phyloP scores from a whole-genome alignment of 768 basidiomycete species.

The Rhizopogon salebrosus region DNA sequence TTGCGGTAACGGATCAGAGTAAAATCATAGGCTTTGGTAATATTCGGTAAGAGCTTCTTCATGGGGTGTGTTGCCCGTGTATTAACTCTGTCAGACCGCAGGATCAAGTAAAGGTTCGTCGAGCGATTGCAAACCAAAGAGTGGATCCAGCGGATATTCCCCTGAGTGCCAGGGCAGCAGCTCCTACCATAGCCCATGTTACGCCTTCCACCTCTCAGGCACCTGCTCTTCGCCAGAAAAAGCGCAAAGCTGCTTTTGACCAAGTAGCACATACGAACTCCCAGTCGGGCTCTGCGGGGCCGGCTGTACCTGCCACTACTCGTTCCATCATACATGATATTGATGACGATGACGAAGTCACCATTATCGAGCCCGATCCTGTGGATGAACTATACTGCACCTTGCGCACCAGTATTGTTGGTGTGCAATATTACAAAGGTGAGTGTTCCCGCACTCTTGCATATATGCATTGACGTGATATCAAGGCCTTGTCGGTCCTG shows the following conservation, averaged over 20 bases:
- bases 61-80: background rate
- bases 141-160: slow-evolving; percentile 60
- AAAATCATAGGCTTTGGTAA: slow-evolving; percentile 44
- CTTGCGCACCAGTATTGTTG: slow-evolving; percentile 62
- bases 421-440: slow-evolving; percentile 81
- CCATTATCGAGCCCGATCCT: slow-evolving; percentile 38
- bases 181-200: slow-evolving; percentile 6
- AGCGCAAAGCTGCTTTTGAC: slow-evolving; percentile 37
- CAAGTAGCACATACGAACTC: slow-evolving; percentile 10
- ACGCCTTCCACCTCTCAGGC: background rate
- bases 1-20: slow-evolving; percentile 40
- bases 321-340: slow-evolving; percentile 8
- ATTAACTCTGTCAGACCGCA: slow-evolving; percentile 32
- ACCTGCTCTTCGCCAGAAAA: slow-evolving; percentile 28
- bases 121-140: slow-evolving; percentile 48
- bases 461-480: slow-evolving; percentile 2
- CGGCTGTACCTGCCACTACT: slow-evolving; percentile 2
- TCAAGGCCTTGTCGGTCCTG: slow-evolving; percentile 69
- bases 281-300: slow-evolving; percentile 12
- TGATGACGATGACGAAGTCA: slow-evolving; percentile 41
- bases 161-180: slow-evolving; percentile 29
- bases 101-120: slow-evolving; percentile 60
- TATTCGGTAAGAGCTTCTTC: slow-evolving; percentile 38
- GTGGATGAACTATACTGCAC: slow-evolving; percentile 66
- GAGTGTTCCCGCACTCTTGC: slow-evolving; percentile 1